Evolutionary conservation across 495 filamentous ascomycete genomes (phyloP).

Genomic region (Xylaria intraflava): DNA sequence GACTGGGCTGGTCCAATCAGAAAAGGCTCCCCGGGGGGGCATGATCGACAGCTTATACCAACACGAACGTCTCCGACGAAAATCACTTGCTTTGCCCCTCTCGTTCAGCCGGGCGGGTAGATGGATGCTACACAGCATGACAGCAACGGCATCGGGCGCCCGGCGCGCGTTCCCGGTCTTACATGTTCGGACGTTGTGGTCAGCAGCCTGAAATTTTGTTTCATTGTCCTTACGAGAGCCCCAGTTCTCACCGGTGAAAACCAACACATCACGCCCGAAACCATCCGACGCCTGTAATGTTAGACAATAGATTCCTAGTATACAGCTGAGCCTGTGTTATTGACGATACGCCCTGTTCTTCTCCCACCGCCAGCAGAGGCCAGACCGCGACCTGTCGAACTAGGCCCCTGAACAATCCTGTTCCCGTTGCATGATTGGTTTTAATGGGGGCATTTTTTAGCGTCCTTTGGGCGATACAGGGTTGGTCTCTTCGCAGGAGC

Average conservation of each 20-base stretch:
- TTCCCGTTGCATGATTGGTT: background rate
- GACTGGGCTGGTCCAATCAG: background rate
- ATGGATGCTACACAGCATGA: conserved; percentile 4
- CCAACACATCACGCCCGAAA: background rate
- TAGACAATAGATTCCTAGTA: background rate
- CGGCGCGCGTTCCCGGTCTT: background rate
- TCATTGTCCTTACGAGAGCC: background rate
- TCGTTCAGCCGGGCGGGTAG: background rate
- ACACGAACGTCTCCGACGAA: background rate
- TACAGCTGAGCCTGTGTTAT: background rate
- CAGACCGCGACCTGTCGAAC: background rate
- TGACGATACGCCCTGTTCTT: background rate
- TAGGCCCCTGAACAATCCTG: background rate
- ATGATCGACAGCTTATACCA: background rate
- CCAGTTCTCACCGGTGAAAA: background rate
- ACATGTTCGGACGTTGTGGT: background rate
- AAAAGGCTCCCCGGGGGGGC: background rate
- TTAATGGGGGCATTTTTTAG: background rate
- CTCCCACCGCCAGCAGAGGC: background rate
- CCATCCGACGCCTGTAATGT: background rate
- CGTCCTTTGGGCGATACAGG: background rate
- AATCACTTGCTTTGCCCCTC: background rate
- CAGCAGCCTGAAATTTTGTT: background rate
- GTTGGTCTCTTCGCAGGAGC: background rate
- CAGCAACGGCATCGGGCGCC: background rate